Evolutionary conservation across 2,329 filamentous ascomycete genomes (phyloP), one percentile per base, ranked within the genome.

Genomic region (Exophiala sideris): DNA sequence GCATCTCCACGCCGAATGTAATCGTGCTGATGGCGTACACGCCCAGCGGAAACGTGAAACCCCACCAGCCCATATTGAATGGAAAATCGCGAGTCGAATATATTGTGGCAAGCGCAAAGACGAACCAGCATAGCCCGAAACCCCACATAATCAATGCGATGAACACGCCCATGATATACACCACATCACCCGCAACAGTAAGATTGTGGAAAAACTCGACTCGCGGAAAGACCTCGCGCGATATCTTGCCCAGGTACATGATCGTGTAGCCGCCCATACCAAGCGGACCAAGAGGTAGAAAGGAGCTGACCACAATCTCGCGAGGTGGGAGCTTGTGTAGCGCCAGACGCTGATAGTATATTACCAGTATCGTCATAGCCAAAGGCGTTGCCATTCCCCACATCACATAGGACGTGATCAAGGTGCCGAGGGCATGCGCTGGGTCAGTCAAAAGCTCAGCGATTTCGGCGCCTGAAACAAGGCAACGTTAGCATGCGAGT

Each of bases 331-430:
- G 73, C 38, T 84, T 83, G 69, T 89, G 80, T 2, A 88, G 67
- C 2, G 81, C 83, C 20, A 90, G 74, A 11, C 86, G 82, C 53
- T 86, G 81, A 60, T 87, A 86, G 70, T 89, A 89, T 45, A 89
- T 79, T 4, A 81, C 82, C 39, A 88, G 75, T 6, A 87, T 79
- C 58, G 81, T 80, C 68, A 85, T 76, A 0, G 84, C 80, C 42
- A 89, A 70, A 0, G 80, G 79, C 1, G 60, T 62, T 7, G 60
- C 39, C 48, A 86, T 81, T 0, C 86, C 86, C 84, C 84, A 88
- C 54, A 89, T 78, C n/a, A 87, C 73, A 67, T 89, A 90, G 20
- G 79, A 84, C 12, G 75, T 73, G 18, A 89, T 70, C 16, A 89
- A 65, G 0, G 86, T 89, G 53, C 78, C 79, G 10, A 87, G 71